Conservation (phyloP, 1,284 basidiomycete genomes). For the Boletus semigastroideus region DNA sequence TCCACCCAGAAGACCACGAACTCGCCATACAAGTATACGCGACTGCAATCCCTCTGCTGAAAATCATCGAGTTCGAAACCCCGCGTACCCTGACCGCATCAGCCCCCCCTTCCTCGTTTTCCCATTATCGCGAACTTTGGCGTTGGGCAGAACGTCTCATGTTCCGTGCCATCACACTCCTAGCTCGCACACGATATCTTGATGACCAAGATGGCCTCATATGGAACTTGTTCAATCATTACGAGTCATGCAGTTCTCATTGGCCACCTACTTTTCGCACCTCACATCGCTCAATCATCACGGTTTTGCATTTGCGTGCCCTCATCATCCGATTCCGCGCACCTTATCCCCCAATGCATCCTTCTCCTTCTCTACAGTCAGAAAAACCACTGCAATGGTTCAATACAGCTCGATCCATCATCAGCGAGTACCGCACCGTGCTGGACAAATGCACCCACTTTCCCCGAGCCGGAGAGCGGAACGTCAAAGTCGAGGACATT, state of each 20-base stretch:
- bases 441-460: constrained; percentile 71
- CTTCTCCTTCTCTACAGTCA: constrained; percentile 11
- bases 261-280: constrained; percentile 80
- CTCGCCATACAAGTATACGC: constrained; percentile 56
- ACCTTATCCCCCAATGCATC: constrained; percentile 16
- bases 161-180: constrained; percentile 64
- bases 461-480: constrained; percentile 82
- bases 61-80: constrained; percentile 49
- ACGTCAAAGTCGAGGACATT: constrained; percentile 80
- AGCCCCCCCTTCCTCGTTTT: constrained; percentile 51
- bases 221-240: constrained; percentile 64
- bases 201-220: constrained; percentile 40
- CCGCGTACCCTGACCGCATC: constrained; percentile 35
- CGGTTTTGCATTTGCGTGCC: constrained; percentile 70
- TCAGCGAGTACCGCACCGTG: constrained; percentile 69
- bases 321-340: constrained; percentile 53
- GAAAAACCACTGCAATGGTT: constrained; percentile 58
- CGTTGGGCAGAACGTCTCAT: constrained; percentile 73
- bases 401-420: constrained; percentile 58
- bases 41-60: constrained; percentile 54
- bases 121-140: constrained; percentile 71
- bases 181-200: constrained; percentile 46
- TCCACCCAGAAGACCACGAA: constrained; percentile 46
- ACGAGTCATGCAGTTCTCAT: constrained; percentile 58
- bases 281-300: constrained; percentile 67